These are phyloP conservation scores for Eucalyptus globulus DNA, from an alignment of 345 rosid species.

Conservation along the genomic window DNA sequence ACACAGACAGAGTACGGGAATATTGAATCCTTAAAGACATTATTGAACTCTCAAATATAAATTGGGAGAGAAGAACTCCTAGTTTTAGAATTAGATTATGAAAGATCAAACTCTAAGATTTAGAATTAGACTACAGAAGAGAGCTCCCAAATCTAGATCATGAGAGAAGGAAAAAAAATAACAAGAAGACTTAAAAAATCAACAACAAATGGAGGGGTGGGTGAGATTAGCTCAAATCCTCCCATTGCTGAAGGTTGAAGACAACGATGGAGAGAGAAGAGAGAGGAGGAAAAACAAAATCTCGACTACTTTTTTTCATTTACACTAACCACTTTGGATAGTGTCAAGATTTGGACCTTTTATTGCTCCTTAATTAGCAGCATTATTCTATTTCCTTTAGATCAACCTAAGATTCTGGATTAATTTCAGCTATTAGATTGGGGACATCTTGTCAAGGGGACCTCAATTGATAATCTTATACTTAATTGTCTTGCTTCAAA, in stretches of 20 bases:
- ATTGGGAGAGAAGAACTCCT: too few species aligned
- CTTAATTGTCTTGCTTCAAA: neutral
- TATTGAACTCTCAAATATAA: too few species aligned
- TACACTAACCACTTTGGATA: neutral
- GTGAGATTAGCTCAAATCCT: neutral
- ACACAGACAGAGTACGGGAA: accelerated
- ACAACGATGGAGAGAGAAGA: neutral
- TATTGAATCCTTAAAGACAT: neutral
- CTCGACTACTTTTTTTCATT: neutral
- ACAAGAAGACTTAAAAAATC: neutral
- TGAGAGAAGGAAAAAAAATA: too few species aligned
- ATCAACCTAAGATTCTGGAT: neutral
- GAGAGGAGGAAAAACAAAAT: neutral
- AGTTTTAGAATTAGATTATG: too few species aligned
- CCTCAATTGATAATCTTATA: neutral
- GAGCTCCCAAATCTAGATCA: neutral
- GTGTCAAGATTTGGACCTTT: neutral
- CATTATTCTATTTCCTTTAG: neutral
- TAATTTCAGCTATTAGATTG: neutral
- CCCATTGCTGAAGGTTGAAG: neutral
- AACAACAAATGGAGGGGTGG: neutral
- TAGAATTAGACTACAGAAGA: neutral
- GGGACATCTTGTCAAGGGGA: neutral
- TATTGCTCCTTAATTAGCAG: neutral
- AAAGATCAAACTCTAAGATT: too few species aligned